Base-by-base conservation (phyloP, 257 asterid species). In the Fraxinus anomala region DNA sequence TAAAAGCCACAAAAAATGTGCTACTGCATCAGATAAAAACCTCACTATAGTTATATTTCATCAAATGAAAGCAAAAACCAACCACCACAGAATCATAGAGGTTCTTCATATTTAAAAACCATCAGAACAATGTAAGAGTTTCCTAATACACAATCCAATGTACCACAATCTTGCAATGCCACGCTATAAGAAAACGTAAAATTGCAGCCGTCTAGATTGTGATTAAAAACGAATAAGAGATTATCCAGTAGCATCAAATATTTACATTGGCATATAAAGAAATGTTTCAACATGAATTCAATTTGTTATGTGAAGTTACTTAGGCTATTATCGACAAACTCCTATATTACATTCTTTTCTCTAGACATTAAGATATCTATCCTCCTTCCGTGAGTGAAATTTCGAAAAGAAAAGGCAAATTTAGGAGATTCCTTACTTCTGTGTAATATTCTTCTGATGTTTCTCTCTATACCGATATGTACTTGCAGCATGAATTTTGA, bases 381-480 rank as follows among this genome's bases (percentile, higher is more conserved):
- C 71, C 71, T 65, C 77, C 44, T 74, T 54, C 82, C 84, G 30
- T 68, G 63, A 21, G 77, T 73, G 63, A 74, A 42, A 77, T 33
- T 73, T 19, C 40, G 16, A 24, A 37, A 80, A 66, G 61, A n/a
- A 63, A 73, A 79, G 13, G 65, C 65, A 73, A 68, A 71, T 73
- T 76, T 77, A 73, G 65, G 68, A 71, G 76, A 70, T 28, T 85
- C 82, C 76, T 81, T 79, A 72, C 85, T 71, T 79, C 77, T 74
- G 85, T 85, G 73, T 79, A 70, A 67, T 70, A 44, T 78, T 79
- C 68, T 75, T 81, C 80, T 59, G 83, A 68, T 79, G 79, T 80
- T 79, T 73, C 81, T 80, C 76, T 80, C 86, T 86, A 86, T 85
- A 83, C 81, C 70, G 51, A 72, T 82, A 73, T 88, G 54, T 81